Base-by-base conservation (phyloP, 192 early-diverging fungal genomes). In the Dissophora globulifera region DNA sequence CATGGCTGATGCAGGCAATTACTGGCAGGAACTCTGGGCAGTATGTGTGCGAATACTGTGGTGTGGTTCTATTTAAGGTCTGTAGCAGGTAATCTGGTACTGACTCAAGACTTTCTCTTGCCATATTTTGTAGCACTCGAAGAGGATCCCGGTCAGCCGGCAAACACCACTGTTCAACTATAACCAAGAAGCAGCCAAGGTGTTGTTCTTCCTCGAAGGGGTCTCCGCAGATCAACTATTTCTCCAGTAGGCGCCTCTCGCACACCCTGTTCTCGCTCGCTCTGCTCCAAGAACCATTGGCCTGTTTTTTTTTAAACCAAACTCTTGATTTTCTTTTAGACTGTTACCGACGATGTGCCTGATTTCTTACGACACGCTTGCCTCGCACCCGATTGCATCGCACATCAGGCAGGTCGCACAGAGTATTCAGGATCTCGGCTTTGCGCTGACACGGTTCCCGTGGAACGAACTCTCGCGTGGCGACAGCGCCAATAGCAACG, bases 1-100 rank as follows among this genome's bases (percentile, higher is more conserved):
- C 29, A 96, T 98, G 94, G 68, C 74, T 3, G 89, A 91, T 26
- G 84, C 88, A 4, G 87, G 84, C 9, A 98, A 98, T 62, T 81
- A 94, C 29, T 98, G 95, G 95, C 85, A 90, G 50, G 91, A 94
- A 67, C 72, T 95, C 13, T 97, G 95, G 95, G 65, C 83, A 17
- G 89, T 86, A 58, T 72, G 80, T 58, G 47, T 57, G 10, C 47
- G 61, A 26, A 9, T 12, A 19, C 10, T 16, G 2, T 43, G 10
- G 35, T 33, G 4, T 53, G 5, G 42, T 43, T 41, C 43, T 55
- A n/a, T 17, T 7, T 4, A 43, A 16, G 42, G n/a, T 49, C 20
- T 9, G 41, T 16, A 15, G 4, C n/a, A 48, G 22, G n/a, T 26
- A 7, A 42, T 26, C 19, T n/a, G 20, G 11, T 62, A 26, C 2